These are phyloP conservation scores for Triticum dicoccoides DNA, from an alignment of 176 grass and related monocot species.

Conservation along the genomic window DNA sequence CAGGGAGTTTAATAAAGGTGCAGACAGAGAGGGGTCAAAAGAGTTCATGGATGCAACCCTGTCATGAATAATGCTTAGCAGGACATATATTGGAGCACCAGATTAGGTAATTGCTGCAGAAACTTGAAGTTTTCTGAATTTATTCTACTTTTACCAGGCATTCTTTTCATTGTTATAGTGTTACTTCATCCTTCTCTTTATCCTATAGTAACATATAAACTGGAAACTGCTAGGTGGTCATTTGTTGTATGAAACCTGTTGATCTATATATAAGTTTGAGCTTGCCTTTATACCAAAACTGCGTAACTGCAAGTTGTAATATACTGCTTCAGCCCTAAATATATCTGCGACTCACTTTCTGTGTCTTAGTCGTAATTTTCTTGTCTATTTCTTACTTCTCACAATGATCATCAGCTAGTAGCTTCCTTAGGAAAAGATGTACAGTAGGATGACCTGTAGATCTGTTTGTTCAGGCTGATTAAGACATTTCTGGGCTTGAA, in stretches of 20 bases:
- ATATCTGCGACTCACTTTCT: background rate
- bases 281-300: background rate
- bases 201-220: background rate
- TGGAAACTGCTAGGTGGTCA: background rate
- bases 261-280: slow-evolving; percentile 5
- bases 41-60: slow-evolving; percentile 34
- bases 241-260: background rate
- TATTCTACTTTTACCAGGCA: background rate
- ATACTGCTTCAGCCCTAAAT: background rate
- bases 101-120: slow-evolving; percentile 46
- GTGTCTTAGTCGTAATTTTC: background rate
- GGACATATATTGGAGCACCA: slow-evolving; percentile 14
- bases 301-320: background rate
- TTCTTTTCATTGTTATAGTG: background rate
- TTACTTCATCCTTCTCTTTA: slow-evolving; percentile 3
- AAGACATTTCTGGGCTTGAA: background rate
- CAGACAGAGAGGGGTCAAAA: slow-evolving; percentile 31
- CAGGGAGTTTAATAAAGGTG: slow-evolving; percentile 50
- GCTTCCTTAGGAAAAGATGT: background rate
- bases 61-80: slow-evolving; percentile 44
- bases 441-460: background rate
- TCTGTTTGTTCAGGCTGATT: slow-evolving; percentile 6
- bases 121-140: background rate
- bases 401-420: background rate
- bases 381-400: background rate